phyloP scores from a whole-genome alignment of 345 rosid genomes.

The Citrus sp. region DNA sequence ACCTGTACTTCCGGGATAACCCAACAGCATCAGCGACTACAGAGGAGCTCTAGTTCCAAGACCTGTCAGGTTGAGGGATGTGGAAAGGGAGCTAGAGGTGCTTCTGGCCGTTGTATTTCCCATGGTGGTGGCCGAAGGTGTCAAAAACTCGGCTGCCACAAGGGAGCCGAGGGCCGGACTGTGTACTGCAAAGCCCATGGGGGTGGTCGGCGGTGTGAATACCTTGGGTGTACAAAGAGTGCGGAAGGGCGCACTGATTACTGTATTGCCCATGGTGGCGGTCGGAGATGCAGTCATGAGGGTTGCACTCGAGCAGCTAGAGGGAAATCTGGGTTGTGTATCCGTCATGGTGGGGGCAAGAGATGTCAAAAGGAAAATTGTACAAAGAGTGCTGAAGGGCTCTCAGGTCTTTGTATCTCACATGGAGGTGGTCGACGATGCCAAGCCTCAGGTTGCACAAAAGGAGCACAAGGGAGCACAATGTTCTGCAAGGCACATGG shows the following conservation, averaged over 20 bases:
- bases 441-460: slow-evolving; percentile 72
- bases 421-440: slow-evolving; percentile 98
- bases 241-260: slow-evolving; percentile 97
- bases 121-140: slow-evolving; percentile 99
- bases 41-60: slow-evolving; percentile 56
- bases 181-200: slow-evolving; percentile 98
- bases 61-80: slow-evolving; percentile 91
- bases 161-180: slow-evolving; percentile 98
- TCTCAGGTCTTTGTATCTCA: slow-evolving; percentile 92
- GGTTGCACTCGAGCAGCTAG: slow-evolving; percentile 92
- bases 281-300: slow-evolving; percentile 79
- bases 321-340: slow-evolving; percentile 93
- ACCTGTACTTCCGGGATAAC: slow-evolving; percentile 78
- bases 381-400: slow-evolving; percentile 94
- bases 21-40: slow-evolving; percentile 53
- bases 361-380: slow-evolving; percentile 89
- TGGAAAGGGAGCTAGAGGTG: slow-evolving; percentile 98
- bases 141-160: slow-evolving; percentile 81
- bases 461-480: slow-evolving; percentile 99
- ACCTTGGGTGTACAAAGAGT: slow-evolving; percentile 95
- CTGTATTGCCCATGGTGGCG: slow-evolving; percentile 98
- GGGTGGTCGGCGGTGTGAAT: slow-evolving; percentile 94
- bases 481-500: slow-evolving; percentile 99
- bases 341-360: slow-evolving; percentile 97
- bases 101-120: slow-evolving; percentile 92